Evolutionary conservation across 306 rosid genomes (phyloP).

Genomic region (Carpinus fangiana): DNA sequence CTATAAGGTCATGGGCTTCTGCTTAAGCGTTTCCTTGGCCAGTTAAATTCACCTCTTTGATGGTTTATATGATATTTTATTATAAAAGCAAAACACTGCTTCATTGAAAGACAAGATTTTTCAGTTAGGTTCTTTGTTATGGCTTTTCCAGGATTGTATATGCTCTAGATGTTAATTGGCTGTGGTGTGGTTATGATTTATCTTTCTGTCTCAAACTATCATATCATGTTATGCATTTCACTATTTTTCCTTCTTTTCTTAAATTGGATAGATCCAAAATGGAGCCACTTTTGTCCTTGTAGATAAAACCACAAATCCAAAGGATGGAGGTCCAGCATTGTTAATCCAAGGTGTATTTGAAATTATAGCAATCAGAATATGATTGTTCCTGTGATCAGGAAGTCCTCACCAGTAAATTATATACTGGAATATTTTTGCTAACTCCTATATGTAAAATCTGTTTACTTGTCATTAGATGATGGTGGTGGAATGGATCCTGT

Average conservation of each 20-base stretch:
- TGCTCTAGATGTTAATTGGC: not conserved
- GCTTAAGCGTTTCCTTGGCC: not conserved
- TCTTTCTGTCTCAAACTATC: not conserved
- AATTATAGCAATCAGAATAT: constrained; percentile 13
- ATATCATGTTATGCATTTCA: constrained; percentile 21
- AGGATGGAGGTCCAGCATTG: constrained; percentile 82
- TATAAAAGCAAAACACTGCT: not conserved
- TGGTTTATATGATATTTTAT: not conserved
- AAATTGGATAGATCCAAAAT: constrained; percentile 75
- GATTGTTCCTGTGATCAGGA: constrained; percentile 19
- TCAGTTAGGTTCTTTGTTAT: not conserved
- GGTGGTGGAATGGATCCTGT: constrained; percentile 95
- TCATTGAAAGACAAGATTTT: not conserved
- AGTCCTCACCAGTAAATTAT: constrained; percentile 16
- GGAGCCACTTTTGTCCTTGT: constrained; percentile 91
- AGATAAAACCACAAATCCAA: constrained; percentile 78
- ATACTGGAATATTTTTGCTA: constrained; percentile 10
- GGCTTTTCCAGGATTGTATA: not conserved
- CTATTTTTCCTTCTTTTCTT: constrained; percentile 31
- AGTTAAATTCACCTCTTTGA: not conserved
- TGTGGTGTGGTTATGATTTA: not conserved
- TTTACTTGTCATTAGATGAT: constrained; percentile 55
- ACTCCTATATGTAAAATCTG: constrained; percentile 23
- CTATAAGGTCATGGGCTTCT: not conserved
- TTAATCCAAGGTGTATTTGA: constrained; percentile 68